A percentile compares a stretch with the other conserved stretches of the same genome.
phyloP scores from a whole-genome alignment of 371 early-diverging fungal species.

The Mucor lusitanicus region DNA sequence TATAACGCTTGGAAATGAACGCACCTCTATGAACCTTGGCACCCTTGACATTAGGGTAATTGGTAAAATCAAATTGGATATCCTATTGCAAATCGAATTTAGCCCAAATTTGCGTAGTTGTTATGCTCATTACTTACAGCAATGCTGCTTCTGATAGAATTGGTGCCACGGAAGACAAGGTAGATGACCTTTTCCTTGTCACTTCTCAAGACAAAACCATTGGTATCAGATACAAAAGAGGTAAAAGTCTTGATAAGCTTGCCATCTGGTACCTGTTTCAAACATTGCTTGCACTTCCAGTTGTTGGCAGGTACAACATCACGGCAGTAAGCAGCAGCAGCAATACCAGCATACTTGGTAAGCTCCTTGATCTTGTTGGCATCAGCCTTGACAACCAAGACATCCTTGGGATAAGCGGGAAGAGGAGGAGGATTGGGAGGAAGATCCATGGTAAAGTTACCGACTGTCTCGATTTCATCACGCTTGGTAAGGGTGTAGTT shows the following conservation, averaged over 20 bases:
- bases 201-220: slow-evolving; percentile 25
- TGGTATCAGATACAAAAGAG: slow-evolving; percentile 11
- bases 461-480: slow-evolving; percentile 1
- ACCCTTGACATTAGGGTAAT: slow-evolving; percentile 22
- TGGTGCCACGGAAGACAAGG: slow-evolving; percentile 27
- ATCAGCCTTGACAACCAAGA: not conserved
- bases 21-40: slow-evolving; percentile 27
- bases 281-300: slow-evolving; percentile 27
- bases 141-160: slow-evolving; percentile 15
- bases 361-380: slow-evolving; percentile 2
- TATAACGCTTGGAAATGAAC: not conserved
- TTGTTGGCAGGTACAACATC: slow-evolving; percentile 9
- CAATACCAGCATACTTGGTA: slow-evolving; percentile 12
- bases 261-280: slow-evolving; percentile 18
- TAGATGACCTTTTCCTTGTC: slow-evolving; percentile 19
- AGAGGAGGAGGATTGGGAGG: slow-evolving; percentile 11
- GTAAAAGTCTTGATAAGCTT: slow-evolving; percentile 23
- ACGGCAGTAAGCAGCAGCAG: slow-evolving; percentile 27
- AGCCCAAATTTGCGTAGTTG: no score
- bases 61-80: not conserved
- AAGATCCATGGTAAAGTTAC: slow-evolving; percentile 15
- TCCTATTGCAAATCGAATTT: slow-evolving; percentile 6
- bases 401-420: not conserved
- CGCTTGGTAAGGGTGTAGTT: not conserved
- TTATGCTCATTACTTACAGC: slow-evolving; percentile 9